These are phyloP conservation scores for Abrus pulchellus DNA, from an alignment of 306 rosid genomes.

Conservation along the genomic window DNA sequence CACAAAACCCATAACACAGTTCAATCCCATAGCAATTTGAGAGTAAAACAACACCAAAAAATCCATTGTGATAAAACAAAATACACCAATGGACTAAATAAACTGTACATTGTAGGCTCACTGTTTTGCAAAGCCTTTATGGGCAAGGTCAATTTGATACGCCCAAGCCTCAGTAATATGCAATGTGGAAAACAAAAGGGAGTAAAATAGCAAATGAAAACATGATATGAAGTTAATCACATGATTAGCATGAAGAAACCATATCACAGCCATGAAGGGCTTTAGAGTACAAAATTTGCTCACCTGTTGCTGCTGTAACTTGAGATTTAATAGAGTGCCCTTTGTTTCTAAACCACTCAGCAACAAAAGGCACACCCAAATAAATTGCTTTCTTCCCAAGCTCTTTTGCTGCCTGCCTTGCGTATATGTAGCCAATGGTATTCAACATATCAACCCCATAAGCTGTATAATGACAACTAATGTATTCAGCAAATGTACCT, in stretches of 20 bases:
- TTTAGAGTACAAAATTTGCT: constrained; percentile 41
- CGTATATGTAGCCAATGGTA: constrained; percentile 97
- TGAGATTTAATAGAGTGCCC: constrained; percentile 98
- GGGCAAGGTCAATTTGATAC: constrained; percentile 38
- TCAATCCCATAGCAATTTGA: too few species aligned
- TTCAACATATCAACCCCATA: constrained; percentile 94
- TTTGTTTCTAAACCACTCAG: constrained; percentile 99
- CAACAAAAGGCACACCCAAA: constrained; percentile 95
- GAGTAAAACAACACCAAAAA: background rate
- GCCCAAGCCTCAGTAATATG: constrained; percentile 21
- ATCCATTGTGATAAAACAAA: background rate
- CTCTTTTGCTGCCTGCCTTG: constrained; percentile 96
- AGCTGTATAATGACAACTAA: constrained; percentile 64
- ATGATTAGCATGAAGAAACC: constrained; percentile 39
- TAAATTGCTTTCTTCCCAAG: constrained; percentile 97
- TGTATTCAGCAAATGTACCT: constrained; percentile 43
- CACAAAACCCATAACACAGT: too few species aligned
- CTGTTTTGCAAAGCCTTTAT: constrained; percentile 6
- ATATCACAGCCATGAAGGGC: constrained; percentile 35
- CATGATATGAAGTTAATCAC: constrained; percentile 32
- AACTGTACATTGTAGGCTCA: background rate
- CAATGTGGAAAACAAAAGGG: constrained; percentile 16
- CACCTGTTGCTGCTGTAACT: constrained; percentile 99
- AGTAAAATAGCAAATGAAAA: background rate
- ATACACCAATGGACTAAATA: background rate